Evolutionary conservation across 1,139 yeast species (phyloP).

Genomic region (Geotrichum cucujoidarum): DNA sequence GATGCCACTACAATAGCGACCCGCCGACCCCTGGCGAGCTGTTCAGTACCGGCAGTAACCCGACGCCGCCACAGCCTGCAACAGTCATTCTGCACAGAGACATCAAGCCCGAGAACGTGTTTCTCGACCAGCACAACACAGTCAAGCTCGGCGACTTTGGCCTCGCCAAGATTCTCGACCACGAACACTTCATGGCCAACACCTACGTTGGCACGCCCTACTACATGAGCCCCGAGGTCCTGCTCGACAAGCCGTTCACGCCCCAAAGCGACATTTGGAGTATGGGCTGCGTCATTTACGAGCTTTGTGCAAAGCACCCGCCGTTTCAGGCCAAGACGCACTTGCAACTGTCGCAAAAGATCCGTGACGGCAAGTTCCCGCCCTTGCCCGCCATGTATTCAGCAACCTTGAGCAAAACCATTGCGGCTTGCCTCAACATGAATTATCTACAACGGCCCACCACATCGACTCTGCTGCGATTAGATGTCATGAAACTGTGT

Average conservation of each 20-base stretch:
- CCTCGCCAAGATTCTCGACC: conserved; percentile 63
- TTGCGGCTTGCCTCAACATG: conserved; percentile 74
- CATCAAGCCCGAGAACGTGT: conserved; percentile 86
- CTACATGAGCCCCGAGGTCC: conserved; percentile 85
- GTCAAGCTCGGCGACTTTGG: conserved; percentile 65
- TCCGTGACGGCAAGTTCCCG: conserved; percentile 67
- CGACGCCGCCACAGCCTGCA: conserved; percentile 31
- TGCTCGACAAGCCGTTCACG: conserved; percentile 70
- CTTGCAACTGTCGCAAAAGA: conserved; percentile 72
- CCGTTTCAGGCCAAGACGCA: conserved; percentile 95
- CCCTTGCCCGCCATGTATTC: conserved; percentile 72
- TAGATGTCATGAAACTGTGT: conserved; percentile 69
- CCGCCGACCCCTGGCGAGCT: conserved; percentile 59
- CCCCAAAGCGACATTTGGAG: conserved; percentile 72
- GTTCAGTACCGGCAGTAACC: conserved; percentile 35
- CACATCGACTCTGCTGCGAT: conserved; percentile 68
- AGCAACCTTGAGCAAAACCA: conserved; percentile 60
- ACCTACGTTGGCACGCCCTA: conserved; percentile 80
- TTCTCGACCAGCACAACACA: conserved; percentile 53
- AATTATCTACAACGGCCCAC: conserved; percentile 71
- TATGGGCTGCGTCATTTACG: conserved; percentile 84
- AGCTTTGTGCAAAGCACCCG: conserved; percentile 79
- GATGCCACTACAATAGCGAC: conserved; percentile 87
- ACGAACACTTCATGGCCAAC: conserved; percentile 68
- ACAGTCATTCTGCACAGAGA: conserved; percentile 71